Conservation (phyloP, 2,329 filamentous ascomycete species). For the Pseudocercospora ulei region DNA sequence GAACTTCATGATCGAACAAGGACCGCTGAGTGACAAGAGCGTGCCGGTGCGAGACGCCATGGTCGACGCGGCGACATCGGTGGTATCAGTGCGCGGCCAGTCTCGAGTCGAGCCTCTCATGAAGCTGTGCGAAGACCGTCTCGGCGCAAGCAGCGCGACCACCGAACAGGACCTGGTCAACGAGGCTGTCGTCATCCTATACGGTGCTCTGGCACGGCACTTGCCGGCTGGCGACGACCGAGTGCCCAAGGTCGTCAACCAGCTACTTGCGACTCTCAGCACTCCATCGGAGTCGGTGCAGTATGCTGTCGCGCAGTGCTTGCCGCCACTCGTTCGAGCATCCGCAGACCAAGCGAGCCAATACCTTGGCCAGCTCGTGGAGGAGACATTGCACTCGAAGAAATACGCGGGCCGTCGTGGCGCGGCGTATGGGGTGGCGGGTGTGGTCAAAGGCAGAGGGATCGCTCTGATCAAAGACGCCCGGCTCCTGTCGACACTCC, state of each 20-base stretch:
- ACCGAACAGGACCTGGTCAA: slow-evolving; percentile 81
- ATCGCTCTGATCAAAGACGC: slow-evolving; percentile 72
- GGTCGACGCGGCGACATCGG: slow-evolving; percentile 74
- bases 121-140: slow-evolving; percentile 76
- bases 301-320: slow-evolving; percentile 86
- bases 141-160: slow-evolving; percentile 75
- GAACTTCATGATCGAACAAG: slow-evolving; percentile 72
- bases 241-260: slow-evolving; percentile 76
- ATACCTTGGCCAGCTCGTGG: slow-evolving; percentile 71
- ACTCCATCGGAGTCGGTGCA: slow-evolving; percentile 96
- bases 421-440: slow-evolving; percentile 87
- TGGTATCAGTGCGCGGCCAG: slow-evolving; percentile 74
- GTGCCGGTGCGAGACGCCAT: slow-evolving; percentile 72
- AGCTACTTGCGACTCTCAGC: slow-evolving; percentile 74
- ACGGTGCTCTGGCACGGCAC: slow-evolving; percentile 85
- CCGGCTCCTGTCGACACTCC: slow-evolving; percentile 72
- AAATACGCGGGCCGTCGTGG: slow-evolving; percentile 88
- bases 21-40: slow-evolving; percentile 77
- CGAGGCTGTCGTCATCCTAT: slow-evolving; percentile 94
- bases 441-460: slow-evolving; percentile 79
- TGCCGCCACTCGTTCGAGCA: slow-evolving; percentile 79
- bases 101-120: slow-evolving; percentile 79
- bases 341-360: slow-evolving; percentile 66
- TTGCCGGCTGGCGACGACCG: slow-evolving; percentile 74
- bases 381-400: slow-evolving; percentile 74